Percentiles rank a stretch among this genome's conserved stretches.
These are phyloP conservation scores for Murraya paniculata DNA, from an alignment of 345 rosid species.

Conservation along the genomic window DNA sequence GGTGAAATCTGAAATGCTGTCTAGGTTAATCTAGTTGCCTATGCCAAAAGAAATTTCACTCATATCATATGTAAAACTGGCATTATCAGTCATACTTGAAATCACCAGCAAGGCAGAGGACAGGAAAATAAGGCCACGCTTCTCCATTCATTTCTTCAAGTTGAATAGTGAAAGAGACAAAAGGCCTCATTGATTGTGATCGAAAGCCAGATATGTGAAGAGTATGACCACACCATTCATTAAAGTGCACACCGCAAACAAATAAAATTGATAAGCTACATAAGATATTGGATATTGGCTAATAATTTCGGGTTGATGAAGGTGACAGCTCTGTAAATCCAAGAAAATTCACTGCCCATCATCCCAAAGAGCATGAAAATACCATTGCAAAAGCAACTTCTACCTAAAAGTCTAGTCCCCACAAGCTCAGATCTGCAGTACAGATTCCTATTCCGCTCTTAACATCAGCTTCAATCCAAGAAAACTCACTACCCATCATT, in stretches of 20 bases:
- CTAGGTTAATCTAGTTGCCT: neutral
- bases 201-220: neutral
- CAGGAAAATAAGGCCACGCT: neutral
- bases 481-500: slow-evolving; percentile 7
- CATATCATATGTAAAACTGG: neutral
- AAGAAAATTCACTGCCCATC: slow-evolving; percentile 7
- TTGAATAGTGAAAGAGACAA: neutral
- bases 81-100: neutral
- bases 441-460: neutral
- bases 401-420: neutral
- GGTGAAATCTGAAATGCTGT: too few relatives aligned
- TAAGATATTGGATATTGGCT: neutral
- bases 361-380: neutral
- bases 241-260: neutral
- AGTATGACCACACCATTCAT: neutral
- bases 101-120: neutral
- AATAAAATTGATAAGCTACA: slow-evolving; percentile 6
- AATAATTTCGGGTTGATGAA: neutral
- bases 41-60: neutral
- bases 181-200: neutral
- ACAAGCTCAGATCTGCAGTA: neutral
- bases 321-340: neutral
- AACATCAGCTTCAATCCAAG: too few relatives aligned
- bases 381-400: neutral
- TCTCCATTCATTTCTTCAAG: neutral